Evolutionary conservation across 768 basidiomycete species (phyloP).

Genomic region (Boletus reticuloceps): DNA sequence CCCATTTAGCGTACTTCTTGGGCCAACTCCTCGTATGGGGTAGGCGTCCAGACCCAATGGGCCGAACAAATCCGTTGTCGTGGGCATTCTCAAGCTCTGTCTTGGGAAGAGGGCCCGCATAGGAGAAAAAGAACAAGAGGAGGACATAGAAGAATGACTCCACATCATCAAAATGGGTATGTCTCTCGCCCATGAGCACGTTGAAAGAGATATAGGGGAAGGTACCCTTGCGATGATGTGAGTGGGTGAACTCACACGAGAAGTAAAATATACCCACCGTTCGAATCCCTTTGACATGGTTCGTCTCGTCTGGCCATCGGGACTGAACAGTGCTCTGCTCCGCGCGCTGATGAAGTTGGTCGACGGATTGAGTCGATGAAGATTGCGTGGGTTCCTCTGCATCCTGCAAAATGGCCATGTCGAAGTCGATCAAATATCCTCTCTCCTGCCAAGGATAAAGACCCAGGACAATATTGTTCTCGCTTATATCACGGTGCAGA

Average conservation of each 20-base stretch:
- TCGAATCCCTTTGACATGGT: too few relatives aligned
- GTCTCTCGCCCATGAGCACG: not conserved
- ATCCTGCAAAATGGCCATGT: constrained; percentile 13
- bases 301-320: too few relatives aligned
- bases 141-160: constrained; percentile 1
- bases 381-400: not conserved
- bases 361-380: too few relatives aligned
- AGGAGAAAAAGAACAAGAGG: not conserved
- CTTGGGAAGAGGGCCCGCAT: not conserved
- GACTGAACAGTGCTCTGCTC: too few relatives aligned
- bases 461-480: not conserved
- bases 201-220: not conserved
- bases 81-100: not conserved
- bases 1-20: not conserved
- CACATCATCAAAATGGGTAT: not conserved
- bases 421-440: constrained; percentile 34
- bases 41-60: not conserved
- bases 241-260: not conserved
- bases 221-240: not conserved
- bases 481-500: not conserved
- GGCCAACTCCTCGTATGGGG: not conserved
- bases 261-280: not conserved
- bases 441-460: not conserved
- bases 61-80: not conserved
- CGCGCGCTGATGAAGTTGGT: too few relatives aligned